Percentiles rank a stretch among this genome's conserved stretches.
Evolutionary conservation across 306 rosid species (phyloP).

Genomic region (Abrus pulchellus): DNA sequence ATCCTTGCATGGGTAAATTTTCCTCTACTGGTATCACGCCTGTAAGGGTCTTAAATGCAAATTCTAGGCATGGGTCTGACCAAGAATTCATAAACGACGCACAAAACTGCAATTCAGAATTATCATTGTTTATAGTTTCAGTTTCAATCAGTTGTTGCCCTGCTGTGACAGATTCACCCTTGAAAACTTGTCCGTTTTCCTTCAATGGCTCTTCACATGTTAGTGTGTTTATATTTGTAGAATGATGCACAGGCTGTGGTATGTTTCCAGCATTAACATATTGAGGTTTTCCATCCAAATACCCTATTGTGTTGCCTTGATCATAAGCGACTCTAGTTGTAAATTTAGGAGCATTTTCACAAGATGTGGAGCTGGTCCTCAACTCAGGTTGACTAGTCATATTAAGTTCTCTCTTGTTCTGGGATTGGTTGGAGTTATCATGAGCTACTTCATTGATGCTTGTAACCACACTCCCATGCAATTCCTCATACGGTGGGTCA

Average conservation of each 20-base stretch:
- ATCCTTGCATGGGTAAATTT: constrained; percentile 60
- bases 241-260: constrained; percentile 39
- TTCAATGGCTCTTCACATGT: constrained; percentile 43
- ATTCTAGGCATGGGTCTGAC: constrained; percentile 96
- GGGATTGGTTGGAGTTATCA: constrained; percentile 52
- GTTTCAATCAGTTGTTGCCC: constrained; percentile 56
- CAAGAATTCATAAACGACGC: constrained; percentile 73
- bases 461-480: constrained; percentile 48
- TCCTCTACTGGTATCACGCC: constrained; percentile 84
- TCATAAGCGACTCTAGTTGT: constrained; percentile 35
- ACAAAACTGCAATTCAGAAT: constrained; percentile 56
- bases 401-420: constrained; percentile 55
- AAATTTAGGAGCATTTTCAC: constrained; percentile 51
- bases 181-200: constrained; percentile 41
- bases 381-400: constrained; percentile 58
- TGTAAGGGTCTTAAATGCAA: constrained; percentile 92
- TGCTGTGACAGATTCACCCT: constrained; percentile 44
- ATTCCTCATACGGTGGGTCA: constrained; percentile 48
- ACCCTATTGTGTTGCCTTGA: constrained; percentile 42
- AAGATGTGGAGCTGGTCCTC: constrained; percentile 45
- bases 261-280: constrained; percentile 38
- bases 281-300: constrained; percentile 49
- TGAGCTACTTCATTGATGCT: constrained; percentile 51
- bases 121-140: constrained; percentile 42
- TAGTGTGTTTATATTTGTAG: constrained; percentile 34